Evolutionary conservation across 2,329 filamentous ascomycete species (phyloP).

Genomic region (Penicillium sclerotigenum): DNA sequence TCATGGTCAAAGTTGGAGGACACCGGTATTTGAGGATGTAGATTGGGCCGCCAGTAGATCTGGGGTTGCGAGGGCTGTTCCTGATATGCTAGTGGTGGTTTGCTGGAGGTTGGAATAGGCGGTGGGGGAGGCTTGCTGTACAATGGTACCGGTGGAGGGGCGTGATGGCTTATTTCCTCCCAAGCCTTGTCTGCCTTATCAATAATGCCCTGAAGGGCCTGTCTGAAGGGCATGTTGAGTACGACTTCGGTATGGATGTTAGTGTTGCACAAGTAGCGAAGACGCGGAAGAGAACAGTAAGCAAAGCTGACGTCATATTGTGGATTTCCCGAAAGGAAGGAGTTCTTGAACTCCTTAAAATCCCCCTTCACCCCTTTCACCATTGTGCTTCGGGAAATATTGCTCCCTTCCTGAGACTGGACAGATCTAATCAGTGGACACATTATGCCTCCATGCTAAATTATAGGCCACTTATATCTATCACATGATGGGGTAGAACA

Average conservation of each 20-base stretch:
- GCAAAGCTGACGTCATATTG: constrained; percentile 20
- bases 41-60: constrained; percentile 23
- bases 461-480: not conserved
- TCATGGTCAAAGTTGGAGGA: constrained; percentile 22
- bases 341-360: not conserved
- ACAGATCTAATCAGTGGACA: not conserved
- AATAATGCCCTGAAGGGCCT: constrained; percentile 21
- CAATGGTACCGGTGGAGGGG: constrained; percentile 9
- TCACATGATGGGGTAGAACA: not conserved
- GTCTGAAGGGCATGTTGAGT: constrained; percentile 26
- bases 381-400: not conserved
- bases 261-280: constrained; percentile 6
- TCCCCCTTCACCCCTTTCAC: not conserved
- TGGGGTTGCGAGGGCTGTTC: constrained; percentile 20
- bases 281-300: constrained; percentile 9
- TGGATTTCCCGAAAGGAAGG: constrained; percentile 6
- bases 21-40: constrained; percentile 21
- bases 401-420: not conserved
- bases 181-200: constrained; percentile 25
- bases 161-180: constrained; percentile 15
- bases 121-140: constrained; percentile 19
- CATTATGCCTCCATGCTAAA: not conserved
- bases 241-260: constrained; percentile 13
- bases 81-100: constrained; percentile 19
- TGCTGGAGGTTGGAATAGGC: constrained; percentile 23